Base-by-base conservation (phyloP, 768 basidiomycete species). In the Steccherinum ochraceum region DNA sequence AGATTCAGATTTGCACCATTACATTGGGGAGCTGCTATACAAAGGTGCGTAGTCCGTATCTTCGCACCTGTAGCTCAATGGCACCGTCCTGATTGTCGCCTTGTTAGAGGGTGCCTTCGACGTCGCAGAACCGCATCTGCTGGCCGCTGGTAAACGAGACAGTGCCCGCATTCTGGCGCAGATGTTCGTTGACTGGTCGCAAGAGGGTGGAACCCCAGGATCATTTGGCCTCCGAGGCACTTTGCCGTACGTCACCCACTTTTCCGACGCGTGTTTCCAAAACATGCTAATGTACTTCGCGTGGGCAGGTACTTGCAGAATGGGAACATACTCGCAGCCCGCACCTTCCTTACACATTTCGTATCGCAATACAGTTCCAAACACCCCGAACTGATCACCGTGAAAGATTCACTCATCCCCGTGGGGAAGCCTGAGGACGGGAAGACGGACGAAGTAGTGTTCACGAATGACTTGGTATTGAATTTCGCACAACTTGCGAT, bases 401-500 rank as follows among this genome's bases (percentile, higher is more conserved):
- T 75, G 54, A 68, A 70, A 21, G 58, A 68, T 10, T 61, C 67
- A 3, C 69, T 75, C n/a, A 69, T 87, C 42, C 64, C 72, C 19
- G 72, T 81, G 4, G 78, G 77, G 42, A 63, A 69, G 25, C 63
- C 69, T 12, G 70, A 72, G 47, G 63, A 63, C 12, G 56, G 58
- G 26, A 59, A 63, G 27, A 58, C 58, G n/a, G 76, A 77, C 51
- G 89, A 93, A 60, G 74, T 96, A 3, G 65, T 79, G 12, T 72
- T 92, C 49, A 93, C 91, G 3, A 78, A 77, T 23, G 88, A 94
- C 55, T 69, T 79, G 0, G 72, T 83, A 4, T 72, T 96, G 52
- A 99, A 96, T 63, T 97, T 95, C 66, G 74, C 86, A 2, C 96
- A 99, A 61, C 78, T 98, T 49, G 91, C 89, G 0, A 80, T 97